Percentiles rank a stretch among this genome's conserved stretches.
These are phyloP conservation scores for Beauveria brongniartii DNA, from an alignment of 2,329 filamentous ascomycete species.

Conservation along the genomic window DNA sequence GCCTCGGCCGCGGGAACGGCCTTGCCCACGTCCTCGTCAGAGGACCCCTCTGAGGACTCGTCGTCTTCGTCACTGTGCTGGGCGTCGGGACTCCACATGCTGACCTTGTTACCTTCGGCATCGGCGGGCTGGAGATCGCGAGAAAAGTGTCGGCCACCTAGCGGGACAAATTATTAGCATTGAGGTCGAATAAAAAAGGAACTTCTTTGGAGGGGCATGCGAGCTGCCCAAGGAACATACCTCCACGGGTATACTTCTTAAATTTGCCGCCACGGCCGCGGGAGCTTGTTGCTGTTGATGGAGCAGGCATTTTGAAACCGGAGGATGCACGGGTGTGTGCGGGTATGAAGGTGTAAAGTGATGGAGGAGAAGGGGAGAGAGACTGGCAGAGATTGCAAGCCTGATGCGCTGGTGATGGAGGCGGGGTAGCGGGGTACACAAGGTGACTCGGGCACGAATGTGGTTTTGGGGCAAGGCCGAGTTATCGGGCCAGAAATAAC, in stretches of 20 bases:
- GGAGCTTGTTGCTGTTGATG: slow-evolving; percentile 40
- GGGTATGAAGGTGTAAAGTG: neutral
- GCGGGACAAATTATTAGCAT: slow-evolving; percentile 14
- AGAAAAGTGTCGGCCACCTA: slow-evolving; percentile 93
- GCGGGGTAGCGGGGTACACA: slow-evolving; percentile 11
- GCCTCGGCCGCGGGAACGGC: slow-evolving; percentile 37
- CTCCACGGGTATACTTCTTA: slow-evolving; percentile 86
- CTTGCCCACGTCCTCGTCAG: slow-evolving; percentile 40
- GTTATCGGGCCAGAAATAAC: neutral
- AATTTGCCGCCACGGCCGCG: slow-evolving; percentile 89
- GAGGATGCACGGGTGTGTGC: slow-evolving; percentile 12
- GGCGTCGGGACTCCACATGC: slow-evolving; percentile 71
- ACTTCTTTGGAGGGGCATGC: neutral
- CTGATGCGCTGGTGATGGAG: slow-evolving; percentile 8
- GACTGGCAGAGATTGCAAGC: slow-evolving; percentile 5
- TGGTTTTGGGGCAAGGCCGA: neutral
- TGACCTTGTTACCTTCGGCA: slow-evolving; percentile 77
- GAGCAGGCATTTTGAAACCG: slow-evolving; percentile 32
- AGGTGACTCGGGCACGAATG: slow-evolving; percentile 6
- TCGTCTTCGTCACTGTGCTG: slow-evolving; percentile 40
- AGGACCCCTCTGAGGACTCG: slow-evolving; percentile 45
- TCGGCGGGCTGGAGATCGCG: slow-evolving; percentile 83
- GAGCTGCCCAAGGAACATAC: slow-evolving; percentile 34
- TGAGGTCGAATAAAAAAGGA: slow-evolving; percentile 5
- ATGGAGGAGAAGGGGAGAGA: neutral